Evolutionary conservation across 2,329 filamentous ascomycete species (phyloP).

Genomic region (Colletotrichum salicis): DNA sequence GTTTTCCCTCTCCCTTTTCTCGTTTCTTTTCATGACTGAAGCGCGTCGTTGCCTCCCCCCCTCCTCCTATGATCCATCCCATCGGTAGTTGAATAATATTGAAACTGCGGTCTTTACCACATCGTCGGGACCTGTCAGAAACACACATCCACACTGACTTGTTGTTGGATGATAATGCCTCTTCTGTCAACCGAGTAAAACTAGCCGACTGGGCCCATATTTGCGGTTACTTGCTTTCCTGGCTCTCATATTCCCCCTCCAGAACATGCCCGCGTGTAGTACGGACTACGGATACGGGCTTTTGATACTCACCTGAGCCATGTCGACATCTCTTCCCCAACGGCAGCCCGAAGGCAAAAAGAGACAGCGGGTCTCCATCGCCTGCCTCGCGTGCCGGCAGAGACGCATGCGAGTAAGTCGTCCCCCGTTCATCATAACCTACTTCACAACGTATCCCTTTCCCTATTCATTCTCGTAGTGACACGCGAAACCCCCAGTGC

Average conservation of each 20-base stretch:
- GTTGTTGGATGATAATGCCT: neutral
- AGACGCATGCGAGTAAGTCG: slow-evolving; percentile 34
- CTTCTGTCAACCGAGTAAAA: neutral
- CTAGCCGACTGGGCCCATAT: neutral
- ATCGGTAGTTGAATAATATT: neutral
- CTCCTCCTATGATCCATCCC: neutral
- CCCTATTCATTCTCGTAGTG: neutral
- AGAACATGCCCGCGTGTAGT: neutral
- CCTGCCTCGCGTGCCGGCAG: slow-evolving; percentile 35
- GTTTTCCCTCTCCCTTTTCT: neutral
- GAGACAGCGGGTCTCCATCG: slow-evolving; percentile 35
- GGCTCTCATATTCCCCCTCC: too few relatives aligned
- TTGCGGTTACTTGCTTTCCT: neutral
- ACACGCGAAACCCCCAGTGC: slow-evolving; percentile 18
- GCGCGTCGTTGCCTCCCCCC: neutral
- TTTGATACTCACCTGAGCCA: neutral
- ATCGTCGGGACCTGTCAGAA: neutral
- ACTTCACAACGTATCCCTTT: neutral
- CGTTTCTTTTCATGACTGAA: neutral
- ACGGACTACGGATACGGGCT: neutral
- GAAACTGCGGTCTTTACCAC: neutral
- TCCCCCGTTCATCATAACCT: too few relatives aligned
- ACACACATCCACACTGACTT: neutral
- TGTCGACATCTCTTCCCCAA: neutral
- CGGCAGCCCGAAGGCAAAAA: slow-evolving; percentile 13